Evolutionary conservation across 164 flowering plant species (phyloP).

Genomic region (Echeveria elegans): DNA sequence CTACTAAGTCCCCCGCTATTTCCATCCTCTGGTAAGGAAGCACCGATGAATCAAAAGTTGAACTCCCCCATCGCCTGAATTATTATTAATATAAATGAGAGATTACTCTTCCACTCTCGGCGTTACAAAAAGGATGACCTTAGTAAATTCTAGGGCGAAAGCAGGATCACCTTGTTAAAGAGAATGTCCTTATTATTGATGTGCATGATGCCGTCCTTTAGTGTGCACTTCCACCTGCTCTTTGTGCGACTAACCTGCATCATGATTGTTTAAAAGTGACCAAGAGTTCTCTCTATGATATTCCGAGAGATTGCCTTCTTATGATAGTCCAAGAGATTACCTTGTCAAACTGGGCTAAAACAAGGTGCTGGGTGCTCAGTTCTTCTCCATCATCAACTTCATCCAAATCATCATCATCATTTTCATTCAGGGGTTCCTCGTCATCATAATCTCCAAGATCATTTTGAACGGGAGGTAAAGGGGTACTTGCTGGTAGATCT

Average conservation of each 20-base stretch:
- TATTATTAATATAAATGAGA: background rate
- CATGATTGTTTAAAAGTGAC: constrained; percentile 4
- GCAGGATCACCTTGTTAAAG: constrained; percentile 68
- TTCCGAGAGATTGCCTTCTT: background rate
- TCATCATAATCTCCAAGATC: constrained; percentile 29
- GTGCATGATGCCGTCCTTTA: constrained; percentile 95
- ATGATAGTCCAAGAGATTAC: constrained; percentile 19
- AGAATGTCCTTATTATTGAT: constrained; percentile 79
- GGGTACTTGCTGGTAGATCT: too few relatives aligned
- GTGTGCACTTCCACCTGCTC: constrained; percentile 93
- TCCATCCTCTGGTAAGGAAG: too few relatives aligned
- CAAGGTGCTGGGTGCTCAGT: constrained; percentile 69
- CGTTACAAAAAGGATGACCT: constrained; percentile 19
- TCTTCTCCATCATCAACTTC: constrained; percentile 83
- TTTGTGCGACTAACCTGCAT: constrained; percentile 81
- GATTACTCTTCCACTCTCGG: constrained; percentile 6
- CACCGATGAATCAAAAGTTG: background rate
- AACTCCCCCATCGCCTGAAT: constrained; percentile 4
- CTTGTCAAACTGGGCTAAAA: constrained; percentile 97
- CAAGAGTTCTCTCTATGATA: background rate
- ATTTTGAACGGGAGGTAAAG: too few relatives aligned
- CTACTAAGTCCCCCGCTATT: background rate
- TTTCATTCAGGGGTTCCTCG: constrained; percentile 73
- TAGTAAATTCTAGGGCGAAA: constrained; percentile 21
- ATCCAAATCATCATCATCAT: constrained; percentile 87